Percentiles rank a stretch among this genome's conserved stretches.
These are phyloP conservation scores for Pseudozyma tsukubaensis DNA, from an alignment of 1,284 basidiomycete species.

Conservation along the genomic window DNA sequence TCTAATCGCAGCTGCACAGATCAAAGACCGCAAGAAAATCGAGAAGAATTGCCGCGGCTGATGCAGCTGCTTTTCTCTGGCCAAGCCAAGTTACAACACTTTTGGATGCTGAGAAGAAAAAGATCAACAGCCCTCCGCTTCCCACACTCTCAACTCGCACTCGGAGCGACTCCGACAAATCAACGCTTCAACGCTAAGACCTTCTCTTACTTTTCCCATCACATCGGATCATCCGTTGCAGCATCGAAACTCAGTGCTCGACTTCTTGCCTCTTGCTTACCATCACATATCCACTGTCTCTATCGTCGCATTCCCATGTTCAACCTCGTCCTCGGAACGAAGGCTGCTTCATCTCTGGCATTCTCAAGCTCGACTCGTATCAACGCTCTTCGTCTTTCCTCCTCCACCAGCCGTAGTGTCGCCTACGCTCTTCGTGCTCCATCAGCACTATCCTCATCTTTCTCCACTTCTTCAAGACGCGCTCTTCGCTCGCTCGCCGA, in stretches of 20 bases:
- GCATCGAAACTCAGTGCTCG: too few relatives aligned
- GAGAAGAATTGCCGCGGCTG: background rate
- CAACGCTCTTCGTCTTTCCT: background rate
- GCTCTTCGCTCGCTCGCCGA: conserved; percentile 55
- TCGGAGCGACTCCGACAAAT: too few relatives aligned
- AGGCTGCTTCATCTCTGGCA: conserved; percentile 10
- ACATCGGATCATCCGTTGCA: too few relatives aligned
- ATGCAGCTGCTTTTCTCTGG: too few relatives aligned
- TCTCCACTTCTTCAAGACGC: conserved; percentile 6
- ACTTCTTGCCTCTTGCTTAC: too few relatives aligned
- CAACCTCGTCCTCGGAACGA: conserved; percentile 38
- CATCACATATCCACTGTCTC: too few relatives aligned
- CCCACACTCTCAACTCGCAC: too few relatives aligned
- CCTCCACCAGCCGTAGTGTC: conserved; percentile 1
- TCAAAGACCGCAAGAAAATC: background rate
- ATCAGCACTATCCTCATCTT: background rate
- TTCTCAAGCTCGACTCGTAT: conserved; percentile 12
- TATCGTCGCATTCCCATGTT: conserved; percentile 20
- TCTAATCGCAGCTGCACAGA: background rate
- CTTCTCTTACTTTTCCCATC: too few relatives aligned
- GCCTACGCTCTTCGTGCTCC: conserved; percentile 12
- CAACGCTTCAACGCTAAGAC: too few relatives aligned
- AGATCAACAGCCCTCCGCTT: too few relatives aligned
- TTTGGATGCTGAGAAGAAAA: too few relatives aligned
- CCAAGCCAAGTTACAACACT: too few relatives aligned